Conservation (phyloP, 805 yeast genomes). For the Yamadazyma sp. region DNA sequence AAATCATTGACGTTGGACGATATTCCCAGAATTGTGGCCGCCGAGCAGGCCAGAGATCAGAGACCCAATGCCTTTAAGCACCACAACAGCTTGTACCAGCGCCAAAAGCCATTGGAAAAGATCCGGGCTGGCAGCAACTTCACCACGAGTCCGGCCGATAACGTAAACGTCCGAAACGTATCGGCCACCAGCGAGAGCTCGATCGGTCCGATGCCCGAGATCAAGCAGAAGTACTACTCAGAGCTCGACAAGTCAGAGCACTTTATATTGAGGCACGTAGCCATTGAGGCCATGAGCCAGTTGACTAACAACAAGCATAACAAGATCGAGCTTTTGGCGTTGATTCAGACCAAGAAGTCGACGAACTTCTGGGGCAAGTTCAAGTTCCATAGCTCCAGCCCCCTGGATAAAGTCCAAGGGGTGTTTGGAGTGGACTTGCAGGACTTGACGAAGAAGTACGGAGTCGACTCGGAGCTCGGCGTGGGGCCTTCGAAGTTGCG, state of each 20-base stretch:
- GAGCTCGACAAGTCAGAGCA: conserved; percentile 61
- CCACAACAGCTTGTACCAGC: conserved; percentile 51
- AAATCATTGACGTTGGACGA: conserved; percentile 90
- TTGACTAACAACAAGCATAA: conserved; percentile 23
- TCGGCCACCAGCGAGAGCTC: conserved; percentile 1
- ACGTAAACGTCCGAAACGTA: background rate
- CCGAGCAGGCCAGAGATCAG: conserved; percentile 92
- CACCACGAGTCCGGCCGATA: background rate
- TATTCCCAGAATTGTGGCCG: conserved; percentile 94
- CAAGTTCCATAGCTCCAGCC: conserved; percentile 32
- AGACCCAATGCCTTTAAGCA: conserved; percentile 91
- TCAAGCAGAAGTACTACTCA: conserved; percentile 54
- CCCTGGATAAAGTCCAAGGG: conserved; percentile 24
- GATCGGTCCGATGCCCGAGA: conserved; percentile 1
- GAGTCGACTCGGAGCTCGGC: conserved; percentile 82
- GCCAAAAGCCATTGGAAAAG: conserved; percentile 20
- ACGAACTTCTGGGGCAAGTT: conserved; percentile 56
- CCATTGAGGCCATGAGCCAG: conserved; percentile 51
- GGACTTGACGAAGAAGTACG: conserved; percentile 64
- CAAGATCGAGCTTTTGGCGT: conserved; percentile 37
- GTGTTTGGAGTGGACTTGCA: conserved; percentile 83
- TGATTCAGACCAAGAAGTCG: conserved; percentile 44
- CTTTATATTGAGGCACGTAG: conserved; percentile 56
- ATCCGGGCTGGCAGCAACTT: conserved; percentile 5
- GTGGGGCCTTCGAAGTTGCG: conserved; percentile 77